Percentiles rank a stretch among this genome's conserved stretches.
These are phyloP conservation scores for Eimeria sp. DNA, from an alignment of 169 alveolate genomes.

Conservation along the genomic window DNA sequence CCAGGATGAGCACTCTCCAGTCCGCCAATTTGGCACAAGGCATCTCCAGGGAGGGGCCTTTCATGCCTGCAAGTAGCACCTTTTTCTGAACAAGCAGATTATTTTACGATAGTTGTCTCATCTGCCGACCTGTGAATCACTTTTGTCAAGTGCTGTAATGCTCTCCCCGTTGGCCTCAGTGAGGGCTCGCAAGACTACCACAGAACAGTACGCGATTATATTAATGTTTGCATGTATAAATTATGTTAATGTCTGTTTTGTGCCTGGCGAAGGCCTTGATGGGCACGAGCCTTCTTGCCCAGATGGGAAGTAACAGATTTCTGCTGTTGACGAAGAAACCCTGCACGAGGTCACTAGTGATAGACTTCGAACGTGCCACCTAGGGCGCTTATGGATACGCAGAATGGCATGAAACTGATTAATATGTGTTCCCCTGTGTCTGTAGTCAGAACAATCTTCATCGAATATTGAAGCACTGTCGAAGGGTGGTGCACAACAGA, in stretches of 20 bases:
- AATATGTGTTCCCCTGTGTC: neutral
- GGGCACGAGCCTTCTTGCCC: neutral
- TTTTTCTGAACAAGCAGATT: neutral
- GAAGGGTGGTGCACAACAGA: neutral
- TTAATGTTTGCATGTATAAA: neutral
- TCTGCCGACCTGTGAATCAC: neutral
- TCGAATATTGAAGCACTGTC: neutral
- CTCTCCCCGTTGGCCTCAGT: constrained; percentile 4
- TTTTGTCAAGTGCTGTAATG: neutral
- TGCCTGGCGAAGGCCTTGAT: neutral
- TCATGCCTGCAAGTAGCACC: neutral
- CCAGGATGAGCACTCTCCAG: neutral
- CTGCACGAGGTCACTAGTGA: neutral
- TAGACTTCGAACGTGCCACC: neutral
- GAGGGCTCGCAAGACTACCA: neutral
- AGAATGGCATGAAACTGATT: neutral
- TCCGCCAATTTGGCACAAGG: neutral
- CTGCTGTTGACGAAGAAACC: neutral
- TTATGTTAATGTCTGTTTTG: neutral
- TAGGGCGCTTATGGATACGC: neutral
- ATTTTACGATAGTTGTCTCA: neutral
- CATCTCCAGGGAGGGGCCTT: neutral
- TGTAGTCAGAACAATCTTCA: neutral
- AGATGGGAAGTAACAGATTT: neutral
- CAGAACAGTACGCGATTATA: neutral